Percentiles rank a stretch among this genome's conserved stretches.
These are phyloP conservation scores for Buddleja alternifolia DNA, from an alignment of 257 asterid genomes.

Conservation along the genomic window DNA sequence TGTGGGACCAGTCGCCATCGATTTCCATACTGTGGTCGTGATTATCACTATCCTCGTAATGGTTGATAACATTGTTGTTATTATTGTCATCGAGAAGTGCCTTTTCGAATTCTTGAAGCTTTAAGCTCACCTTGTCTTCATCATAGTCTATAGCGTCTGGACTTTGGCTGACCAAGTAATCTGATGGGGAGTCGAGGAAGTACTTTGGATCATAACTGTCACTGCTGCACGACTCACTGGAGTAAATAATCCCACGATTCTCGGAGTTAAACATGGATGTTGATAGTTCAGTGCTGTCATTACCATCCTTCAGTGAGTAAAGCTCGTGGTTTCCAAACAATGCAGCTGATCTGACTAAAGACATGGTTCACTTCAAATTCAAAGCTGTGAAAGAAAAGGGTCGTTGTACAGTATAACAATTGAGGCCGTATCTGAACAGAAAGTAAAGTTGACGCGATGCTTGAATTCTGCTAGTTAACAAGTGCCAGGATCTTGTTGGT, in stretches of 20 bases:
- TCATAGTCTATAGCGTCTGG: slow-evolving; percentile 51
- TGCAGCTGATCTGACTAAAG: slow-evolving; percentile 65
- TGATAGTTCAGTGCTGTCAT: slow-evolving; percentile 42
- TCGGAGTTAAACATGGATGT: slow-evolving; percentile 48
- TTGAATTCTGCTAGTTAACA: neutral
- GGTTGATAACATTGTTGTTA: slow-evolving; percentile 22
- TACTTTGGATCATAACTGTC: slow-evolving; percentile 57
- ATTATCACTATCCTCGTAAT: slow-evolving; percentile 25
- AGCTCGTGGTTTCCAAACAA: slow-evolving; percentile 49
- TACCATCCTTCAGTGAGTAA: slow-evolving; percentile 48
- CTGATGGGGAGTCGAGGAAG: slow-evolving; percentile 65
- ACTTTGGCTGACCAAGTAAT: slow-evolving; percentile 38
- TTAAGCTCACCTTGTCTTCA: slow-evolving; percentile 61
- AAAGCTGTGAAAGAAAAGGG: neutral
- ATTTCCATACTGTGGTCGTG: slow-evolving; percentile 49
- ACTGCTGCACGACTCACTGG: slow-evolving; percentile 57
- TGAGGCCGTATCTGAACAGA: slow-evolving; percentile 8
- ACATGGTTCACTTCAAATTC: slow-evolving; percentile 49
- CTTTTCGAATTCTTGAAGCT: slow-evolving; percentile 85
- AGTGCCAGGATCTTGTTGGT: slow-evolving; percentile 8
- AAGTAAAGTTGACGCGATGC: neutral
- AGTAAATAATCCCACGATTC: slow-evolving; percentile 43
- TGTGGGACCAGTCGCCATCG: slow-evolving; percentile 47
- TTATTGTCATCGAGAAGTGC: slow-evolving; percentile 68
- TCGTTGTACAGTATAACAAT: neutral